Conservation (phyloP, 2,329 filamentous ascomycete species). For the Lachnellula hyalina region DNA sequence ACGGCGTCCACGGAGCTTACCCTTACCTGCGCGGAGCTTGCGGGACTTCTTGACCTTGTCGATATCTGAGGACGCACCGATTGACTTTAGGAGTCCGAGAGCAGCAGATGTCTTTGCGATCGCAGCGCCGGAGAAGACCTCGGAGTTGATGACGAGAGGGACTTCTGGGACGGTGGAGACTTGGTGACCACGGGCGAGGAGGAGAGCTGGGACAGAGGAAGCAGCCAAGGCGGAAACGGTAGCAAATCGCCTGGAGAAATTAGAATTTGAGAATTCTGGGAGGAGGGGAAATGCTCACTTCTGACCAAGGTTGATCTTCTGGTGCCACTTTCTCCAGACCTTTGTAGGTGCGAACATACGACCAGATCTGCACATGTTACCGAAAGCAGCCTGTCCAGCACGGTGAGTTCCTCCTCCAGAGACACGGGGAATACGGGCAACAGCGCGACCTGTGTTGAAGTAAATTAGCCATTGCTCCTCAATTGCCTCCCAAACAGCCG, state of each 20-base stretch:
- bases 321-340: slow-evolving; percentile 99
- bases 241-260: slow-evolving; percentile 73
- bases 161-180: slow-evolving; percentile 90
- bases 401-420: slow-evolving; percentile 99
- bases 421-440: slow-evolving; percentile 99
- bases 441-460: slow-evolving; percentile 72
- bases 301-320: slow-evolving; percentile 99
- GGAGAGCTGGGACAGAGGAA: slow-evolving; percentile 88
- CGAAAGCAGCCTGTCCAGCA: slow-evolving; percentile 98
- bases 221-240: slow-evolving; percentile 96
- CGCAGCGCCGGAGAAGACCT: slow-evolving; percentile 73
- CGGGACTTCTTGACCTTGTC: slow-evolving; percentile 94
- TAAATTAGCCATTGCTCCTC: slow-evolving; percentile 20
- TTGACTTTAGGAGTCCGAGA: slow-evolving; percentile 78
- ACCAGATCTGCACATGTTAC: slow-evolving; percentile 99
- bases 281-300: slow-evolving; percentile 53
- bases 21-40: slow-evolving; percentile 98
- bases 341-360: slow-evolving; percentile 99
- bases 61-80: slow-evolving; percentile 85
- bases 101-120: slow-evolving; percentile 86
- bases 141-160: slow-evolving; percentile 90
- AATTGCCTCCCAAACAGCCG: neutral
- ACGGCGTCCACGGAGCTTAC: slow-evolving; percentile 94
- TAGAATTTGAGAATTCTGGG: slow-evolving; percentile 26
- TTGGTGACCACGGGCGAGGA: slow-evolving; percentile 96